phyloP scores from a whole-genome alignment of 306 rosid genomes.

The Citrullus colocynthis region DNA sequence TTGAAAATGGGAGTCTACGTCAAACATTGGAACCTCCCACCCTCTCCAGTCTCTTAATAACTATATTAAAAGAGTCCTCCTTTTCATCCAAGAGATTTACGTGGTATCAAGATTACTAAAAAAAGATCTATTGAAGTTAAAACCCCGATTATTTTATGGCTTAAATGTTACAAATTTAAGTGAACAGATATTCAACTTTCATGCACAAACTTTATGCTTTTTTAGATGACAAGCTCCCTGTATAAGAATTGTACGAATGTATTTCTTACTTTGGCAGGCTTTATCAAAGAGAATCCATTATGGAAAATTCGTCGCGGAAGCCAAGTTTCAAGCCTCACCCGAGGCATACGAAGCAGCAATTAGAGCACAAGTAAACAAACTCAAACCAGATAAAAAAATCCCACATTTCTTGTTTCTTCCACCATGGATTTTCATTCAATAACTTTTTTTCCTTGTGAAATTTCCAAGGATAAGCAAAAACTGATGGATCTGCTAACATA shows the following conservation, averaged over 20 bases:
- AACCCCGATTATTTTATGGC: not conserved
- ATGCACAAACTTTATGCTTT: not conserved
- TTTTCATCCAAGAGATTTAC: too few species aligned
- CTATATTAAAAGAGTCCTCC: too few species aligned
- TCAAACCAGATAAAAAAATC: not conserved
- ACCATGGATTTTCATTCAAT: not conserved
- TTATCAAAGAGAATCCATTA: constrained; percentile 89
- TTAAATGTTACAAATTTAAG: not conserved
- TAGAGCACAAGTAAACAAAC: constrained; percentile 46
- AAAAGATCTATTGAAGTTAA: too few species aligned
- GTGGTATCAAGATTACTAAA: not conserved
- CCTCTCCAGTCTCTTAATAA: too few species aligned
- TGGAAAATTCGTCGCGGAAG: constrained; percentile 88
- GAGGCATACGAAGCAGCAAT: constrained; percentile 57
- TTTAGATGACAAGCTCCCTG: not conserved
- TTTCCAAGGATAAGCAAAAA: constrained; percentile 52
- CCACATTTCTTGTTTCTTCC: not conserved
- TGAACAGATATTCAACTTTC: not conserved
- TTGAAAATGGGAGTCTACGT: too few species aligned
- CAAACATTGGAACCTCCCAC: too few species aligned
- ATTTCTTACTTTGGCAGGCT: constrained; percentile 19
- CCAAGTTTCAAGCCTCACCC: constrained; percentile 63
- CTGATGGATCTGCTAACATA: constrained; percentile 71
- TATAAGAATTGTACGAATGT: not conserved
- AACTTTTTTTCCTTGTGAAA: constrained; percentile 2